Base-by-base conservation (phyloP, 441 rosid genomes). In the Bocquillonia castaneifolia region DNA sequence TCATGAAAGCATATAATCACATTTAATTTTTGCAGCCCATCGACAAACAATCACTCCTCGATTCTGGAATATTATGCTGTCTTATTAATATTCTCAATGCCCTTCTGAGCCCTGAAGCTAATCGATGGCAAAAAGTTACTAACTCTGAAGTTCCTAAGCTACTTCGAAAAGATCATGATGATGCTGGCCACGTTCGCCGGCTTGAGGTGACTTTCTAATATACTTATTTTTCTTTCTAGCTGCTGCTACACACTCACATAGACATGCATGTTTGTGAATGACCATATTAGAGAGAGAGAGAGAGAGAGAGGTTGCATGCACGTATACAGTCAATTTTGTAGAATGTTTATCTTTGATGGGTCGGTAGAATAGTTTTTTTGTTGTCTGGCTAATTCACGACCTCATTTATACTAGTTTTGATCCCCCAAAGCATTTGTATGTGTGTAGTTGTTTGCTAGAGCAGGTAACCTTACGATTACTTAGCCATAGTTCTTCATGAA, bases 11-110 rank as follows among this genome's bases (percentile, higher is more conserved):
- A 29, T 17, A 5, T 17, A 52, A n/a, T 58, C 44, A 18, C 45
- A 3, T 52, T 59, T 23, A 53, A 28, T 18, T 70, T 72, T 78
- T 85, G 80, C 96, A 95, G 99, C 91, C 96, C 40, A 79, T 87
- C 69, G 99, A 95, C 80, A 91, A 92, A 79, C 99, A 95, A 67
- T 89, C 98, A 50, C 87, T 95, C 48, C 88, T 95, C 68, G 99
- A 95, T 83, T 95, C 99, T 84, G 99, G 98, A 78, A 89, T 95
- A 80, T 86, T 92, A 28, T 90, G 97, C 77, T 95, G 98, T 82
- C 93, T 95, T 74, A 83, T 95, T 85, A 96, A 85, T 36, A 73
- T 89, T 77, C 86, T 95, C 67, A 88, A 73, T 82, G 82, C 89
- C 64, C 85, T 95, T 82, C 73, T 91, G 79, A 80, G 83, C 71